These are phyloP conservation scores for Verticillium nubilum DNA, from an alignment of 2,329 filamentous ascomycete species.

Conservation along the genomic window DNA sequence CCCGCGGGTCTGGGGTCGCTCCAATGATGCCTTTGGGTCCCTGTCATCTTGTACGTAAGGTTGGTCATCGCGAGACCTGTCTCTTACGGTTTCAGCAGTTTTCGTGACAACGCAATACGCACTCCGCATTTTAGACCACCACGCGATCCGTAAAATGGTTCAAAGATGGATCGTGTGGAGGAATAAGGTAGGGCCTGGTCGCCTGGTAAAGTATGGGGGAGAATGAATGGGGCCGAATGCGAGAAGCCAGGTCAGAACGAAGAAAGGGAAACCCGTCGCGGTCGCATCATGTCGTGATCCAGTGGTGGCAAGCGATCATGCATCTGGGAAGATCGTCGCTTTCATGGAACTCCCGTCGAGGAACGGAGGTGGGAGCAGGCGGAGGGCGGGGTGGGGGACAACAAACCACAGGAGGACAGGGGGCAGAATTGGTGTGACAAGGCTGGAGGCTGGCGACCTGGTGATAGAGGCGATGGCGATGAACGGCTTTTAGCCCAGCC, in stretches of 20 bases:
- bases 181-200: not conserved
- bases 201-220: not conserved
- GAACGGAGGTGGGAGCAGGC: not conserved
- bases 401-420: not conserved
- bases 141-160: not conserved
- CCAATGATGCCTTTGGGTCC: not conserved
- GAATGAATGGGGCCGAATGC: not conserved
- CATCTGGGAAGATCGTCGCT: not conserved
- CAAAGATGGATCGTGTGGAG: not conserved
- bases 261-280: not conserved
- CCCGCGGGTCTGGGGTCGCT: not conserved
- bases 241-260: not conserved
- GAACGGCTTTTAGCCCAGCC: not conserved
- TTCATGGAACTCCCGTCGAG: not conserved
- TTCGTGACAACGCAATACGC: not conserved
- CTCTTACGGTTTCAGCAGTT: not conserved
- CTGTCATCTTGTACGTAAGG: not conserved
- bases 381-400: not conserved
- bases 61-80: not conserved
- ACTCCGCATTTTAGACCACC: not conserved
- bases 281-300: not conserved
- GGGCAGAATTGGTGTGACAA: not conserved
- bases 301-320: not conserved
- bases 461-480: not conserved
- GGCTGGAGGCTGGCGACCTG: not conserved